phyloP scores from a whole-genome alignment of 805 yeast species.

The Candida khao-thaluensis region DNA sequence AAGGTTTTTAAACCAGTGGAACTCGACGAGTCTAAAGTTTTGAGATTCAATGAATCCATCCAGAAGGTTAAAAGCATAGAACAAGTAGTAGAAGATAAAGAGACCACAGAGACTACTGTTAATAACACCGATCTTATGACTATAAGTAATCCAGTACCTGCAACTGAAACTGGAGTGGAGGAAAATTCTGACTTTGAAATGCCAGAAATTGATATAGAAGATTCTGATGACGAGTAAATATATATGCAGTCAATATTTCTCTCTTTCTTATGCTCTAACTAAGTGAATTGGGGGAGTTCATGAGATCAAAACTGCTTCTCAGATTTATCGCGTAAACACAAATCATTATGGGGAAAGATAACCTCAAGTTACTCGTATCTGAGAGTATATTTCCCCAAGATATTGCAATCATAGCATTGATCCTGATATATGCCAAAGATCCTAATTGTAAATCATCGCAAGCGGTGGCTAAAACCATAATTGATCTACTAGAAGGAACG shows the following conservation, averaged over 20 bases:
- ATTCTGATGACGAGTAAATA: conserved; percentile 35
- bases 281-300: no score
- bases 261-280: background rate
- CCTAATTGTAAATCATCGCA: conserved; percentile 10
- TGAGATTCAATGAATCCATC: conserved; percentile 3
- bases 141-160: no score
- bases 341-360: conserved; percentile 1
- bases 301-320: no score
- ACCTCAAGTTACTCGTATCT: conserved; percentile 26
- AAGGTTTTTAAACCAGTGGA: background rate
- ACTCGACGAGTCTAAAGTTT: conserved; percentile 5
- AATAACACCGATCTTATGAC: no score
- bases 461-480: conserved; percentile 29
- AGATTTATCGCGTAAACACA: no score
- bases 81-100: background rate
- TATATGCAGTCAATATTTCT: background rate
- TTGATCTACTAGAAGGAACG: conserved; percentile 39
- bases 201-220: conserved; percentile 45
- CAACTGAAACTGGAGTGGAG: background rate
- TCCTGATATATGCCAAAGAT: conserved; percentile 21
- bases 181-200: conserved; percentile 49
- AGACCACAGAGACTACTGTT: no score
- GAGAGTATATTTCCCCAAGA: conserved; percentile 55
- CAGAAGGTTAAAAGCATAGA: background rate
- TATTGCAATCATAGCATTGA: conserved; percentile 48